Evolutionary conservation across 192 early-diverging fungal species (phyloP), one percentile per base, ranked within the genome.

Genomic region (Pecoramyces ruminantium): DNA sequence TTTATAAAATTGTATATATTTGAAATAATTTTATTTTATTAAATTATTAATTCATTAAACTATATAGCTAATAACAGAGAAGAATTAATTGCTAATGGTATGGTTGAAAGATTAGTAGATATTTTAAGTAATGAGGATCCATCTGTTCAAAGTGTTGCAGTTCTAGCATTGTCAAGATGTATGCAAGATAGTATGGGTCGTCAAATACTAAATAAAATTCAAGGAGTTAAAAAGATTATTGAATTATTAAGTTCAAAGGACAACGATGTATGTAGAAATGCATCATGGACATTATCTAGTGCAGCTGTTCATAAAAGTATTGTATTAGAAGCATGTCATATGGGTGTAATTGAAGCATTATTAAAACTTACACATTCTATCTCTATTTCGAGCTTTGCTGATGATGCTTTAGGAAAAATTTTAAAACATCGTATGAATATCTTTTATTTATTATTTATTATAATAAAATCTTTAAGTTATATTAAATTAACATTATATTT

Each of bases 321-420:
- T 78, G 88, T 88, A 11, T 77, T 86, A 12, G 38, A 82, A 6
- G 88, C 89, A 4, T 88, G 88, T 79, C 79, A 83, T 34, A 77
- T 81, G 30, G 89, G 89, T 29, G 89, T 86, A 4, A 79, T 90
- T 25, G 86, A 90, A 30, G 85, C 84, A 0, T 79, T 90, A 80
- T 40, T 90, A 11, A 77, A 83, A 2, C 81, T 90, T 27, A 83
- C 84, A 79, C 84, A 79, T 30, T 30, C 84, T 16, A 40, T 79
- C 27, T 85, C 86, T 77, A 84, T 84, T 78, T 81, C 89, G 28
- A 86, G 84, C 77, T 90, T 90, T 82, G 88, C 88, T 21, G 79
- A 39, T 18, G 88, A 90, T 79, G 88, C 89, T 29, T 80, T 90
- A 82, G 88, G 88, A 77, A 90, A 90, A 82, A 79, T 90, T 2